A percentile compares a stretch with the other conserved stretches of the same genome.
Evolutionary conservation across 352 stramenopile species (phyloP).

Genomic region (Phytophthora brassicae): DNA sequence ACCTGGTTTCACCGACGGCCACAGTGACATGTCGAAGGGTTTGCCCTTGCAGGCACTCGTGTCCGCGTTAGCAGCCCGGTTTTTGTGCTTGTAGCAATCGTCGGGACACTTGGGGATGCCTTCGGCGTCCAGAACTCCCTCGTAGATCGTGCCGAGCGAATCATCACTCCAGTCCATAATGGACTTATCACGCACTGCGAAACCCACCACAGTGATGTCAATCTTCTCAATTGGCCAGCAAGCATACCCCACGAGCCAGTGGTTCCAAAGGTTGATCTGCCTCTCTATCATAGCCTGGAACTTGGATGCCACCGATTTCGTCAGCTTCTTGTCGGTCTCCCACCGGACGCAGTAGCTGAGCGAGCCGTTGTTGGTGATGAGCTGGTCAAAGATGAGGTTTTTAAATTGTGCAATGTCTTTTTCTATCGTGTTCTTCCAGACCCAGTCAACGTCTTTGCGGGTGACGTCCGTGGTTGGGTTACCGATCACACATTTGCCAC

Average conservation of each 20-base stretch:
- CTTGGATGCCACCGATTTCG: conserved; percentile 6
- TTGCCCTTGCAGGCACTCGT: conserved; percentile 23
- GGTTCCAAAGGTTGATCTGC: conserved; percentile 13
- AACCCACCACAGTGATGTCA: conserved; percentile 37
- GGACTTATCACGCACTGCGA: conserved; percentile 32
- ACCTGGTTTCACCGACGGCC: conserved; percentile 30
- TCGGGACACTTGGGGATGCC: conserved; percentile 36
- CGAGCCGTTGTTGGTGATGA: conserved; percentile 32
- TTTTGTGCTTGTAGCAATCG: conserved; percentile 41
- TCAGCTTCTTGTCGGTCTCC: conserved; percentile 9
- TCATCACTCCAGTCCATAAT: conserved; percentile 43
- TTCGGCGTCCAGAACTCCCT: conserved; percentile 27
- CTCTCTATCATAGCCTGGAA: conserved; percentile 9
- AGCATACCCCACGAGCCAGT: conserved; percentile 8
- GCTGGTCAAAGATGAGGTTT: conserved; percentile 19
- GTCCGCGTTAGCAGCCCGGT: conserved; percentile 22
- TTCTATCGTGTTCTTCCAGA: conserved; percentile 21
- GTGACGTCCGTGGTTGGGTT: conserved; percentile 23
- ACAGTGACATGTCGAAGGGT: conserved; percentile 44
- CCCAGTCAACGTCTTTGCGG: conserved; percentile 19
- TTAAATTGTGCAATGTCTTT: conserved; percentile 16
- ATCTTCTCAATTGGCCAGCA: conserved; percentile 32
- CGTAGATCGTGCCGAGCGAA: conserved; percentile 41
- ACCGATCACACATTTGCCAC: conserved; percentile 7
- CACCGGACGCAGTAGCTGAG: conserved; percentile 20